Base-by-base conservation (phyloP, 306 rosid species). In the Cicer pinnatifidum region DNA sequence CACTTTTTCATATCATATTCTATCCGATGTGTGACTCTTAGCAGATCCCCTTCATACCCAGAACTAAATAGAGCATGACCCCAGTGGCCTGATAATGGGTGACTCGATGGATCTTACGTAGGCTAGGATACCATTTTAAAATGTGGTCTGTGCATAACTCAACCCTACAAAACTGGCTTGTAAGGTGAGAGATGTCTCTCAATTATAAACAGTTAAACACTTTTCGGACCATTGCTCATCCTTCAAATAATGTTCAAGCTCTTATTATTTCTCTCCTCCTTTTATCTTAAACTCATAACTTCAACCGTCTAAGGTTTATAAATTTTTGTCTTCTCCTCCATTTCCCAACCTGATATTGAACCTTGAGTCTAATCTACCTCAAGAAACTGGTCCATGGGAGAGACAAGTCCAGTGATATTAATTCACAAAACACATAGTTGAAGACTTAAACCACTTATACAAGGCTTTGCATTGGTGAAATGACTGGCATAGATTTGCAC, bases 311-410 rank as follows among this genome's bases (percentile, higher is more conserved):
- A 41, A 63, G 16, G 9, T 9, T 16, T 63, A 44, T 39, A 19
- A 63, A 16, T 39, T 15, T 40, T 9, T 63, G 50, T 16, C 28
- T 40, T 40, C 28, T 63, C 69, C 69, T 63, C 69, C 69, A 64
- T 64, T 35, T 41, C 51, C 37, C 1, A 38, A 64, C 13, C 51
- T 40, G 35, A 64, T 13, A 40, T 35, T 64, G 69, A 17, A 64
- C 51, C 69, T 40, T 63, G 13, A 38, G 40, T 63, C 69, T 40
- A 63, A 63, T 61, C 33, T 39, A 15, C 50, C 68, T 64, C 37
- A 0, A 50, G 51, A 63, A 63, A 16, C 35, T 41, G 69, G 41
- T 41, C 13, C 50, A 9, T 20, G 69, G 37, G 35, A 39, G 69
- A 63, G 13, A 16, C 69, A 40, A 64, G 16, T 41, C 16, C 37